Percentiles rank a stretch among this genome's conserved stretches.
Evolutionary conservation across 345 rosid species (phyloP).

Genomic region (Toxicodendron radicans): DNA sequence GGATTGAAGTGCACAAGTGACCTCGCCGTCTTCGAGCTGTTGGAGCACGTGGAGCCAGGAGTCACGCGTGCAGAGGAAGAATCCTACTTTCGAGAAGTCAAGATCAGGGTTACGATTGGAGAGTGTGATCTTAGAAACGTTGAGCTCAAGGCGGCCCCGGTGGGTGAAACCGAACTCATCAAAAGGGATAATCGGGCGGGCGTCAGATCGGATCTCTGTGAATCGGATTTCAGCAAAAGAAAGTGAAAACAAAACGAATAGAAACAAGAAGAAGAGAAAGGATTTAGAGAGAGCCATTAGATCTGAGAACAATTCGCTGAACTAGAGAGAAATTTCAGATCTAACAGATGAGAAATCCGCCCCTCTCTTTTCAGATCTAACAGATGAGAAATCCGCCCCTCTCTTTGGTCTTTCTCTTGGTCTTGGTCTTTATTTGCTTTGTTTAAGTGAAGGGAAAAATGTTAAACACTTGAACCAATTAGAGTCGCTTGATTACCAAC

Average conservation of each 20-base stretch:
- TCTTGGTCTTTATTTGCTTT: too few relatives aligned
- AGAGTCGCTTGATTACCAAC: too few relatives aligned
- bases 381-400: neutral
- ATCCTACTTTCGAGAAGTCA: conserved; percentile 71
- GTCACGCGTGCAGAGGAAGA: conserved; percentile 93
- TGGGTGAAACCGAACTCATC: conserved; percentile 93
- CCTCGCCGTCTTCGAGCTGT: conserved; percentile 69
- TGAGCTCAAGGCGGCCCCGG: conserved; percentile 79
- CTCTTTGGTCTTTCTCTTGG: neutral
- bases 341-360: neutral
- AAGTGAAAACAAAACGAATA: conserved; percentile 30
- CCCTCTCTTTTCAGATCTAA: conserved; percentile 30
- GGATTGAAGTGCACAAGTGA: conserved; percentile 78
- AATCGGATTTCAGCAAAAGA: conserved; percentile 65
- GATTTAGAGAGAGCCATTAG: conserved; percentile 40
- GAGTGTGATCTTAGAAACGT: conserved; percentile 51
- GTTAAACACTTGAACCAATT: too few relatives aligned
- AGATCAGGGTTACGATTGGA: conserved; percentile 55
- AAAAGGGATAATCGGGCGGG: conserved; percentile 63
- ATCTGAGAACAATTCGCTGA: neutral
- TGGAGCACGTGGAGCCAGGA: conserved; percentile 76
- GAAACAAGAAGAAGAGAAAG: conserved; percentile 7
- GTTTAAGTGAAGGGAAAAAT: too few relatives aligned
- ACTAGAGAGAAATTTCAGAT: conserved; percentile 26
- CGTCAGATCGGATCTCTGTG: conserved; percentile 75